These are phyloP conservation scores for Arctium lappa DNA, from an alignment of 129 eudicot genomes.

Conservation along the genomic window DNA sequence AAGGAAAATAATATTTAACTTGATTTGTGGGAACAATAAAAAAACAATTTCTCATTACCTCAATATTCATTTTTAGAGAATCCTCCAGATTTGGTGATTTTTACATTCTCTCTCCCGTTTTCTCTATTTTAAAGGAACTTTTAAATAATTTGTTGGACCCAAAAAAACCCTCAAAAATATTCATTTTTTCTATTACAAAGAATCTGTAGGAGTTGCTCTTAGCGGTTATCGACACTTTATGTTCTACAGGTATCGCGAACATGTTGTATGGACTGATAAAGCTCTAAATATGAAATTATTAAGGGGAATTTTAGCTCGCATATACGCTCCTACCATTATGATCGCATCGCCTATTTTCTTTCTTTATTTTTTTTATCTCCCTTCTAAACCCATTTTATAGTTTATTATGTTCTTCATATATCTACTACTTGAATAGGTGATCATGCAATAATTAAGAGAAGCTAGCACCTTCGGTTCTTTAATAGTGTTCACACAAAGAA, in stretches of 20 bases:
- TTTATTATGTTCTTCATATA: not conserved
- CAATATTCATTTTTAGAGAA: not conserved
- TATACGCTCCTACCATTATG: slow-evolving; percentile 60
- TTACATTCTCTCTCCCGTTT: not conserved
- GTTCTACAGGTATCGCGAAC: slow-evolving; percentile 57
- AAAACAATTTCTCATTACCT: too few relatives aligned
- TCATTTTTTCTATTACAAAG: not conserved
- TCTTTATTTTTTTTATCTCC: not conserved
- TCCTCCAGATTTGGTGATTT: not conserved
- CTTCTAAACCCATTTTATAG: not conserved
- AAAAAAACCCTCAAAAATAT: too few relatives aligned
- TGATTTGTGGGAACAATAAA: not conserved
- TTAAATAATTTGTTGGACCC: not conserved
- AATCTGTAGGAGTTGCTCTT: not conserved
- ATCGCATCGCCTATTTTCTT: not conserved
- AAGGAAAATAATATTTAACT: not conserved
- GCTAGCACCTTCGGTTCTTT: slow-evolving; percentile 52
- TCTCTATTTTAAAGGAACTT: not conserved
- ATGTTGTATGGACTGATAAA: slow-evolving; percentile 61
- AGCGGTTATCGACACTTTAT: slow-evolving; percentile 1
- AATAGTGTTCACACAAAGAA: slow-evolving; percentile 38
- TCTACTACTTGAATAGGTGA: slow-evolving; percentile 35
- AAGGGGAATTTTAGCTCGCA: slow-evolving; percentile 60
- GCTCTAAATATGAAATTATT: slow-evolving; percentile 41
- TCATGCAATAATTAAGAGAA: slow-evolving; percentile 56